A percentile compares a stretch with the other conserved stretches of the same genome.
Conservation (phyloP, 768 basidiomycete species). For the Scleroderma citrinum region DNA sequence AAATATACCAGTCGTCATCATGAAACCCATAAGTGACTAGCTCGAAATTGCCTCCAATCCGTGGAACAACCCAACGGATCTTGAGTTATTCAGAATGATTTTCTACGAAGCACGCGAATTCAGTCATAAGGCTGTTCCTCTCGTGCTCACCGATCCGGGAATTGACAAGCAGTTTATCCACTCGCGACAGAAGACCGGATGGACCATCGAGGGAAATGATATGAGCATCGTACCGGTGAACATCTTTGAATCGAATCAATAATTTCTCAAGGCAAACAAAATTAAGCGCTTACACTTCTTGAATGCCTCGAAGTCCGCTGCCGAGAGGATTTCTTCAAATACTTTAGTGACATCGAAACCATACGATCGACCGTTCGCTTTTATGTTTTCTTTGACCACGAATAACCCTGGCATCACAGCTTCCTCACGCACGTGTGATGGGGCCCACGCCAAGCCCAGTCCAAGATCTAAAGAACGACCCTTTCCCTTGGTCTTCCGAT, state of each 20-base stretch:
- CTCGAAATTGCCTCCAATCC: background rate
- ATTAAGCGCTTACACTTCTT: conserved; percentile 54
- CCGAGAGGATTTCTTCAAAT: conserved; percentile 31
- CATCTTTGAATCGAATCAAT: conserved; percentile 40
- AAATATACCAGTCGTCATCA: background rate
- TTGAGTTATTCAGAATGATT: conserved; percentile 18
- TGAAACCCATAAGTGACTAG: background rate
- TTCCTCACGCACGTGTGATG: conserved; percentile 59
- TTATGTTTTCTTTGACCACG: conserved; percentile 25
- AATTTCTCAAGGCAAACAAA: conserved; percentile 1
- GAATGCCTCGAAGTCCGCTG: conserved; percentile 36
- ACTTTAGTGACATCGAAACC: conserved; percentile 32
- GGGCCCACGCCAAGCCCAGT: conserved; percentile 68
- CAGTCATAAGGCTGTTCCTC: conserved; percentile 46
- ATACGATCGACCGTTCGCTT: conserved; percentile 10
- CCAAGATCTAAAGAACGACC: conserved; percentile 70
- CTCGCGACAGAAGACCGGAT: conserved; percentile 58
- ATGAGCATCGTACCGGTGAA: conserved; percentile 69
- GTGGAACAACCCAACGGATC: background rate
- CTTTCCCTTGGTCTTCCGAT: conserved; percentile 36
- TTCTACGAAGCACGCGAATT: conserved; percentile 54
- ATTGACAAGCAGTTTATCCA: conserved; percentile 52
- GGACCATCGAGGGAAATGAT: conserved; percentile 73
- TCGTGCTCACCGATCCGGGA: conserved; percentile 46
- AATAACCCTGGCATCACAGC: conserved; percentile 45